Percentiles rank a stretch among this genome's conserved stretches.
These are phyloP conservation scores for Dothideomycetidae sp. DNA, from an alignment of 2,329 filamentous ascomycete genomes.

Conservation along the genomic window DNA sequence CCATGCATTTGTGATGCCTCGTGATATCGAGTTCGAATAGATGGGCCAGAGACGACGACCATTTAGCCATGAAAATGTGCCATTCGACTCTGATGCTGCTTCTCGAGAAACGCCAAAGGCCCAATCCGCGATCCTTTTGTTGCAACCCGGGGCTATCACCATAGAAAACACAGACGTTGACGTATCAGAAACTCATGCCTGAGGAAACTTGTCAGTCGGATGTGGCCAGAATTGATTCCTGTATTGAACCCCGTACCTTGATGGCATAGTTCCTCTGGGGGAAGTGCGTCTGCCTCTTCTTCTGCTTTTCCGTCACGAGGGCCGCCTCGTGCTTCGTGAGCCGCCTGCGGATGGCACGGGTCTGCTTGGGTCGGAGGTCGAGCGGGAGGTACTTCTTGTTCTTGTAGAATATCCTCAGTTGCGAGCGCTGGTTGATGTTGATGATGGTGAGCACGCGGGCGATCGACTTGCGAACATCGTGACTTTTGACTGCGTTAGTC, in stretches of 20 bases:
- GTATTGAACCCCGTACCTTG: conserved; percentile 65
- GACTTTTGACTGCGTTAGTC: conserved; percentile 39
- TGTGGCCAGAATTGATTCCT: background rate
- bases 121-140: conserved; percentile 9
- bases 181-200: conserved; percentile 5
- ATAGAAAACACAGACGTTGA: conserved; percentile 1
- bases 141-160: conserved; percentile 7
- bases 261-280: conserved; percentile 97
- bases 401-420: conserved; percentile 99
- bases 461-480: conserved; percentile 99
- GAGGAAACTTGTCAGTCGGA: background rate
- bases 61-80: conserved; percentile 10
- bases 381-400: conserved; percentile 99
- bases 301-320: conserved; percentile 79
- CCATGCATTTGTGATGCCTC: conserved; percentile 9
- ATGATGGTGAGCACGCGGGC: conserved; percentile 97
- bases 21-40: conserved; percentile 5
- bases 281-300: conserved; percentile 94
- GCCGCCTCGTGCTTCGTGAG: conserved; percentile 83
- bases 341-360: conserved; percentile 90
- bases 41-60: conserved; percentile 7
- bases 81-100: conserved; percentile 10
- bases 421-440: conserved; percentile 97
- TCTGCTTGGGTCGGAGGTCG: conserved; percentile 97
- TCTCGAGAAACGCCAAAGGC: conserved; percentile 10